Evolutionary conservation across 2,329 filamentous ascomycete species (phyloP).

Genomic region (Diaporthe australafricana): DNA sequence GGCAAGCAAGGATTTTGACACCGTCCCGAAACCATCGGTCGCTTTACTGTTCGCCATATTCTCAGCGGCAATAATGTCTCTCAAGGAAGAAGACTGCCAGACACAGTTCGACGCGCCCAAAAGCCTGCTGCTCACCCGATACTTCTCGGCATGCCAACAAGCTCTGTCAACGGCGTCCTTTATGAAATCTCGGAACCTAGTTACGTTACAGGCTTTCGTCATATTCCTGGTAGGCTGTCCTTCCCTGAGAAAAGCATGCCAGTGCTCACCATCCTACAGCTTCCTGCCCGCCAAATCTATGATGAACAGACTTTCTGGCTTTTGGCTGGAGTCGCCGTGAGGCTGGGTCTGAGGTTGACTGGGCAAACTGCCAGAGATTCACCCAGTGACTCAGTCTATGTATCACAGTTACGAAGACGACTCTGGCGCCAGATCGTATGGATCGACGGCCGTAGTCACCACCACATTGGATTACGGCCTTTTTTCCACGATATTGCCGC

Average conservation of each 20-base stretch:
- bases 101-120: conserved; percentile 31
- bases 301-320: conserved; percentile 38
- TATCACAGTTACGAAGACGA: conserved; percentile 52
- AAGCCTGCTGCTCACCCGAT: conserved; percentile 28
- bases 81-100: conserved; percentile 37
- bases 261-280: conserved; percentile 25
- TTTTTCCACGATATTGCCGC: conserved; percentile 41
- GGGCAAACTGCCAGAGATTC: conserved; percentile 13
- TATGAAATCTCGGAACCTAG: conserved; percentile 35
- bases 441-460: conserved; percentile 37
- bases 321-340: conserved; percentile 36
- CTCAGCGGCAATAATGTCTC: conserved; percentile 35
- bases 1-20: conserved; percentile 38
- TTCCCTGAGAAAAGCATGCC: not conserved
- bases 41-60: conserved; percentile 38
- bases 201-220: conserved; percentile 36
- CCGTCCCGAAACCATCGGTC: conserved; percentile 31
- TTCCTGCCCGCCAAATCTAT: conserved; percentile 35
- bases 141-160: conserved; percentile 37
- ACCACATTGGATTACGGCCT: conserved; percentile 43
- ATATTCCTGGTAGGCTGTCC: conserved; percentile 31
- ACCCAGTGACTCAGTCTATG: conserved; percentile 32
- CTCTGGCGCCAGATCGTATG: conserved; percentile 42
- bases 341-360: conserved; percentile 32
- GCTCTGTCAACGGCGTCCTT: conserved; percentile 37